Evolutionary conservation across 2,329 filamentous ascomycete species (phyloP).

Genomic region (Fusarium tricinctum): DNA sequence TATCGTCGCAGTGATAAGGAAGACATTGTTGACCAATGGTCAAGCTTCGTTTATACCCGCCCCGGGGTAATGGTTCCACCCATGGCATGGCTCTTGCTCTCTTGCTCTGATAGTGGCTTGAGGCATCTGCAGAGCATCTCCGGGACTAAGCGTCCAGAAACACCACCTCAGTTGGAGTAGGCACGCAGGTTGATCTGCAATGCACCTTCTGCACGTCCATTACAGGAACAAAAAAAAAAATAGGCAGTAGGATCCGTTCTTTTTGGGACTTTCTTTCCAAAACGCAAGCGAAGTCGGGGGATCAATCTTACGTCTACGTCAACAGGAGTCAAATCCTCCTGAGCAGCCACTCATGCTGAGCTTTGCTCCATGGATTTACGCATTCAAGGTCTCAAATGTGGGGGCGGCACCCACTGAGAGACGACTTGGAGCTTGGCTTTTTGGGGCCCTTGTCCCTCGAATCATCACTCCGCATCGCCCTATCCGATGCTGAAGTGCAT

Average conservation of each 20-base stretch:
- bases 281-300: conserved; percentile 2
- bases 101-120: conserved; percentile 37
- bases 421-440: conserved; percentile 3
- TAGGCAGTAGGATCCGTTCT: neutral
- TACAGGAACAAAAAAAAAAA: neutral
- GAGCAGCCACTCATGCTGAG: conserved; percentile 14
- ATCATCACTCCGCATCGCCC: conserved; percentile 31
- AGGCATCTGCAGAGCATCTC: conserved; percentile 35
- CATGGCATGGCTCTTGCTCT: conserved; percentile 26
- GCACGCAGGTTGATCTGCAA: neutral
- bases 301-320: conserved; percentile 17
- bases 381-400: conserved; percentile 34
- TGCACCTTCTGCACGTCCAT: neutral
- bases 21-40: conserved; percentile 31
- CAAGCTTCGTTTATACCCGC: conserved; percentile 24
- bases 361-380: conserved; percentile 30
- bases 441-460: conserved; percentile 32
- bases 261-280: neutral
- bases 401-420: conserved; percentile 31
- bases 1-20: conserved; percentile 41
- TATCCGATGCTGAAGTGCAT: conserved; percentile 24
- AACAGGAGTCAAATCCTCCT: conserved; percentile 9
- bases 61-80: conserved; percentile 45
- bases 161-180: neutral
- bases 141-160: conserved; percentile 19